Evolutionary conservation across 768 basidiomycete species (phyloP).

Genomic region (Pleurotus tuber-regium): DNA sequence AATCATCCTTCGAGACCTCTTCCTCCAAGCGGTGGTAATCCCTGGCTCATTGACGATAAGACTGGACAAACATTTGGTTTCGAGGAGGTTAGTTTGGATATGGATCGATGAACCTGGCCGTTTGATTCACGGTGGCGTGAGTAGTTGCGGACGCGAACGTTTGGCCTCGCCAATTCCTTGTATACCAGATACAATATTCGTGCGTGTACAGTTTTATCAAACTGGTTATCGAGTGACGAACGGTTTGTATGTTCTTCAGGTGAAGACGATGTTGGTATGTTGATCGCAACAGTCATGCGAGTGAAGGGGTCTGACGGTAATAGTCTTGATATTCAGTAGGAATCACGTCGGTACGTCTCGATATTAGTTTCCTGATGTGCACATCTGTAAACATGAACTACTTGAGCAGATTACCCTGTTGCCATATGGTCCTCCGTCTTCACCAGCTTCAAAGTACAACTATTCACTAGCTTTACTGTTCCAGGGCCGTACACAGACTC

Average conservation of each 20-base stretch:
- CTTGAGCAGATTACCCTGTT: conserved; percentile 47
- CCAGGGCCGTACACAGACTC: conserved; percentile 23
- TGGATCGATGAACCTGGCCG: neutral
- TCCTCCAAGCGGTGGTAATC: conserved; percentile 18
- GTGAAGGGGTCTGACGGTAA: neutral
- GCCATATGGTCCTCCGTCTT: conserved; percentile 37
- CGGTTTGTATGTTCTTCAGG: conserved; percentile 24
- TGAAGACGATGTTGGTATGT: conserved; percentile 51
- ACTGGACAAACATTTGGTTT: conserved; percentile 38
- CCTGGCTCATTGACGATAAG: conserved; percentile 51
- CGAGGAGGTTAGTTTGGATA: conserved; percentile 34
- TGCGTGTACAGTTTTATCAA: conserved; percentile 19
- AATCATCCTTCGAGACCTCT: conserved; percentile 39
- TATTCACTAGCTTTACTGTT: neutral
- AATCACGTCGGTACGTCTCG: conserved; percentile 57
- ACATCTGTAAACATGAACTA: neutral
- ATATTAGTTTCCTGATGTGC: neutral
- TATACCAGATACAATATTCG: conserved; percentile 40
- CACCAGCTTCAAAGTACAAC: neutral
- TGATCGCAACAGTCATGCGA: neutral
- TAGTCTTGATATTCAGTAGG: conserved; percentile 63
- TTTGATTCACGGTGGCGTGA: neutral
- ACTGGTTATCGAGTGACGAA: neutral
- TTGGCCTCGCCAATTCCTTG: conserved; percentile 47
- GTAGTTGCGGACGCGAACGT: conserved; percentile 45